A percentile compares a stretch with the other conserved stretches of the same genome.
phyloP scores from a whole-genome alignment of 371 early-diverging fungal species.

The Conidiobolus incongruus region DNA sequence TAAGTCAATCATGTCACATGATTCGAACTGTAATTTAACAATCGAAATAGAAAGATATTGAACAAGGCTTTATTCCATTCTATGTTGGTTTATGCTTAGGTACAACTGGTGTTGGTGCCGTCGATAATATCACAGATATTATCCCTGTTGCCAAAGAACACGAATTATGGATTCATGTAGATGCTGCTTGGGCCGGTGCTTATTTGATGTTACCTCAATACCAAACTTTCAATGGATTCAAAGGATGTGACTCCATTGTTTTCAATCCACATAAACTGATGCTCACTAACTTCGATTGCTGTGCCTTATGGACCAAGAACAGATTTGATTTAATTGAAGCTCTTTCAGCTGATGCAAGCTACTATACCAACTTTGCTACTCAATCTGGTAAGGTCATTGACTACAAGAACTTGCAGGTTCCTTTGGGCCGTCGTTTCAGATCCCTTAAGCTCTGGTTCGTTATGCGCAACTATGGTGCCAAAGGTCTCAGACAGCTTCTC shows the following conservation, averaged over 20 bases:
- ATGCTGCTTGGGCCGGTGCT: conserved; percentile 34
- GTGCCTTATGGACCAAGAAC: conserved; percentile 17
- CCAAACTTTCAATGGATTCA: conserved; percentile 14
- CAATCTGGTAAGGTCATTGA: conserved; percentile 19
- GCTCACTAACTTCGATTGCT: conserved; percentile 22
- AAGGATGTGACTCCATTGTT: conserved; percentile 21
- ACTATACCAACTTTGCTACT: neutral
- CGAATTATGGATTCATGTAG: conserved; percentile 21
- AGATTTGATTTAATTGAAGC: conserved; percentile 9
- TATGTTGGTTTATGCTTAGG: conserved; percentile 28
- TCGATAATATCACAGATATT: conserved; percentile 24
- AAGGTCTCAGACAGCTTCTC: conserved; percentile 19
- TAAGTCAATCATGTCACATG: too few species aligned
- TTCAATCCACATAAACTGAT: conserved; percentile 37
- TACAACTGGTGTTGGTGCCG: conserved; percentile 22
- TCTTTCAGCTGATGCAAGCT: conserved; percentile 8
- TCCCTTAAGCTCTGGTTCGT: conserved; percentile 37
- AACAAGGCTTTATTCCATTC: conserved; percentile 25
- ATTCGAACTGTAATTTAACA: too few species aligned
- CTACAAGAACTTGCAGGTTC: conserved; percentile 28
- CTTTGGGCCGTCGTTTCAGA: conserved; percentile 25
- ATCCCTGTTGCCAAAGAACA: conserved; percentile 9
- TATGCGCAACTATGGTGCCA: conserved; percentile 22
- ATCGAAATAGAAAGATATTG: conserved; percentile 17
- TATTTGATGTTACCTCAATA: conserved; percentile 25